These are phyloP conservation scores for Plantago elongata DNA, from an alignment of 257 asterid genomes.

Conservation along the genomic window DNA sequence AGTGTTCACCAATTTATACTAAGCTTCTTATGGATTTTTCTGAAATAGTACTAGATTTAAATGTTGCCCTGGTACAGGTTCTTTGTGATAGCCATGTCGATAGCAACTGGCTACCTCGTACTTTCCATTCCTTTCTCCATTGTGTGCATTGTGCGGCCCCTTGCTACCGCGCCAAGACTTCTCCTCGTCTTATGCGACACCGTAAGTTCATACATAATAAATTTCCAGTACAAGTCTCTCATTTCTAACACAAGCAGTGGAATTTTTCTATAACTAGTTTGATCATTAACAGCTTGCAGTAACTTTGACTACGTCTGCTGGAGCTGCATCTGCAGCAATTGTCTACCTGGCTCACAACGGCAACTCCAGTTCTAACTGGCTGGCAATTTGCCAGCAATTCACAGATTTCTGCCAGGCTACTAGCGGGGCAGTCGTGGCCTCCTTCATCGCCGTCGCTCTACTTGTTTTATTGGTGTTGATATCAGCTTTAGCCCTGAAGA, in stretches of 20 bases:
- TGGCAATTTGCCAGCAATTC: constrained; percentile 62
- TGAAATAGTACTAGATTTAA: neutral
- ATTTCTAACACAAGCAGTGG: neutral
- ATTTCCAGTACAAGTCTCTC: neutral
- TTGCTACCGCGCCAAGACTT: constrained; percentile 7
- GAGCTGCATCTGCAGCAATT: constrained; percentile 57
- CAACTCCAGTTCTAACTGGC: constrained; percentile 54
- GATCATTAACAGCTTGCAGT: constrained; percentile 31
- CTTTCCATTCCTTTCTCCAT: constrained; percentile 43
- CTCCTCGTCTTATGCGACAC: constrained; percentile 27
- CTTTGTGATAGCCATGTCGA: constrained; percentile 30
- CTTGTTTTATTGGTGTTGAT: constrained; percentile 34
- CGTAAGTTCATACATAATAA: constrained; percentile 15
- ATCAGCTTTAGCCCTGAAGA: constrained; percentile 37
- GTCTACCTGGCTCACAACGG: constrained; percentile 70
- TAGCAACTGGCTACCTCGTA: constrained; percentile 31
- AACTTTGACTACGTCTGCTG: constrained; percentile 52
- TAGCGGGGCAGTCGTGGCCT: constrained; percentile 56
- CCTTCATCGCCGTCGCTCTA: constrained; percentile 38
- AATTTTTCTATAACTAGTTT: neutral
- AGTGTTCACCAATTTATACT: constrained; percentile 10
- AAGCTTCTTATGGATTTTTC: neutral
- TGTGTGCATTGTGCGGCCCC: constrained; percentile 19
- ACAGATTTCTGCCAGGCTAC: constrained; percentile 45
- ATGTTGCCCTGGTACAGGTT: constrained; percentile 26